Base-by-base conservation (phyloP, 208 protist genomes). In the Entamoeba dispar region DNA sequence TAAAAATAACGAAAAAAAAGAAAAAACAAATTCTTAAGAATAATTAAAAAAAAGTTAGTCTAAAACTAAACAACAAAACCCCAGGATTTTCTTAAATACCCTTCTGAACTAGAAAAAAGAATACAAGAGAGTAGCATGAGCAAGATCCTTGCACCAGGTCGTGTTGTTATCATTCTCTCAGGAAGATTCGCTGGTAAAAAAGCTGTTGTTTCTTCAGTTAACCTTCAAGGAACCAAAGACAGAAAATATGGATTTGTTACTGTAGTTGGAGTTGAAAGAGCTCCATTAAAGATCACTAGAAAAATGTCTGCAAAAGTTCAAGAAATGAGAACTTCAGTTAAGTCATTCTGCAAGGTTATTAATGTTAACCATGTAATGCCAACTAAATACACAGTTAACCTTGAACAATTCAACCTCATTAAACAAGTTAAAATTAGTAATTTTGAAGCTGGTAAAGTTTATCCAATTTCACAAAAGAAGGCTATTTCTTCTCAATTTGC, bases 101-200 rank as follows among this genome's bases (percentile, higher is more conserved):
- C 50, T 55, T 55, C 15, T 55, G 50, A 55, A 55, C 50, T 55
- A 55, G 15, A 55, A 55, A 55, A 55, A 55, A 55, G 50, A 55
- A 55, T 17, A 55, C 1, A 55, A 55, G 50, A 55, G 50, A 55
- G 15, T 55, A 8, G 55, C 55, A 86, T 86, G 61, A 86, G 61
- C 27, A 77, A 90, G 31, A 93, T 93, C 22, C 69, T 96, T 49
- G 96, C 96, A 93, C 5, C 92, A 51, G 94, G 94, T 38, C 94
- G 94, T 57, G 94, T 97, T 49, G 95, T 95, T 57, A 91, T 97
- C 38, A 15, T 96, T 77, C 93, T 96, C 34, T 91, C 95, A 15
- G 96, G 96, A 27, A 93, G 95, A 43, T 95, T 94, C 47, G 96
- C 96, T 61, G 96, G 96, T 27, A 95, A 95, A 50, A 97, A 97